Conservation (phyloP, 1,284 basidiomycete species). For the Anthracocystis walkeri region DNA sequence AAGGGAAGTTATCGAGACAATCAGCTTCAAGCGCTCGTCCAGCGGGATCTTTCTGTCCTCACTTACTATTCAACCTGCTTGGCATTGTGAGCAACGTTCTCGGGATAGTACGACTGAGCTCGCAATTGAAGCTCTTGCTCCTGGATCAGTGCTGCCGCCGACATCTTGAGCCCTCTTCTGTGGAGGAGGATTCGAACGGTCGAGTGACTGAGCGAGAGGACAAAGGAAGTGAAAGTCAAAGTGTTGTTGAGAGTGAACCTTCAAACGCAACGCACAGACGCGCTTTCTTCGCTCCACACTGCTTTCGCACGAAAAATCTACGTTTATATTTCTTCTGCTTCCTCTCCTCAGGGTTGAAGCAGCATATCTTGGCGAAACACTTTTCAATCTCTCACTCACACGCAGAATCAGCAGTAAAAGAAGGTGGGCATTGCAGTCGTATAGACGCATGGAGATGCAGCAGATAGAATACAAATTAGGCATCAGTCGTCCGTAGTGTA, state of each 20-base stretch:
- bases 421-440: background rate
- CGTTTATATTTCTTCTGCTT: background rate
- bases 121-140: conserved; percentile 49
- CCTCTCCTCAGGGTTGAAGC: background rate
- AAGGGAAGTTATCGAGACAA: background rate
- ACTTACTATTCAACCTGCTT: conserved; percentile 64
- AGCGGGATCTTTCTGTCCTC: background rate
- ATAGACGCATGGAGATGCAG: background rate
- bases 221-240: background rate
- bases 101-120: conserved; percentile 57
- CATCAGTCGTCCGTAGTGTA: background rate
- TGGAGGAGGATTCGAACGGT: background rate
- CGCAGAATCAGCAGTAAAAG: background rate
- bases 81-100: conserved; percentile 60
- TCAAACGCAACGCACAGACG: conserved; percentile 14
- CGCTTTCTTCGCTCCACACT: background rate
- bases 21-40: background rate
- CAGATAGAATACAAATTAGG: background rate
- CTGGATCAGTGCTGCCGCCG: conserved; percentile 40
- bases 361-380: background rate
- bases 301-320: conserved; percentile 14
- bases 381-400: background rate
- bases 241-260: background rate
- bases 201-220: conserved; percentile 1
- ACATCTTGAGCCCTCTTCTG: conserved; percentile 16